Evolutionary conservation across 768 basidiomycete species (phyloP).

Genomic region (Lentinula raphanica): DNA sequence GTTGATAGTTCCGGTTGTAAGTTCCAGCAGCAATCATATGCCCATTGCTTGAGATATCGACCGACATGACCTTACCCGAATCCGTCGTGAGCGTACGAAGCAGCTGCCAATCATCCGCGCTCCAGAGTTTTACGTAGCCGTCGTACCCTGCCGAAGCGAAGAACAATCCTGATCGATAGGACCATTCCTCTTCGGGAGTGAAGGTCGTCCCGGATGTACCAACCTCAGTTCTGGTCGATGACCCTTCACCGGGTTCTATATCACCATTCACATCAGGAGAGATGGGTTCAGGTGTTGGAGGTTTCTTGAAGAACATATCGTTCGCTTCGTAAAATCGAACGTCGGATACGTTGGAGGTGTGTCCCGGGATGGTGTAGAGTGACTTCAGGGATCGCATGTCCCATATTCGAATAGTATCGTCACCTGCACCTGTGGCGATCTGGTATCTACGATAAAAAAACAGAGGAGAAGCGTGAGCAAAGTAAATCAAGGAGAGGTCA

Average conservation of each 20-base stretch:
- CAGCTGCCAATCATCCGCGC: constrained; percentile 96
- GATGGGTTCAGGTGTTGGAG: constrained; percentile 22
- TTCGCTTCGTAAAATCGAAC: constrained; percentile 86
- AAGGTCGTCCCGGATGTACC: constrained; percentile 13
- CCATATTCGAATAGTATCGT: constrained; percentile 99
- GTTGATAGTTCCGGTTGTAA: constrained; percentile 91
- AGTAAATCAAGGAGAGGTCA: not conserved
- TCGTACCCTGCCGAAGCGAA: constrained; percentile 94
- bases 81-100: constrained; percentile 86
- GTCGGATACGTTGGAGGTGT: constrained; percentile 92
- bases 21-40: constrained; percentile 84
- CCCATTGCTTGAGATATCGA: constrained; percentile 83
- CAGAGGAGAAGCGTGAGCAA: constrained; percentile 8
- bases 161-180: constrained; percentile 84
- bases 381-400: constrained; percentile 91
- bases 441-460: constrained; percentile 63
- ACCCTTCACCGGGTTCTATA: constrained; percentile 48
- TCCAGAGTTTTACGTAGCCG: constrained; percentile 93
- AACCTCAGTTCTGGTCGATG: constrained; percentile 15
- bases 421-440: constrained; percentile 93
- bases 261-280: constrained; percentile 27
- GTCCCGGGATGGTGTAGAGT: constrained; percentile 95
- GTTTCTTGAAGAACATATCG: constrained; percentile 41
- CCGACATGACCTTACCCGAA: constrained; percentile 98
- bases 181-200: constrained; percentile 59